A percentile compares a stretch with the other conserved stretches of the same genome.
phyloP scores from a whole-genome alignment of 257 asterid genomes.

The Solanum pimpinellifolium region DNA sequence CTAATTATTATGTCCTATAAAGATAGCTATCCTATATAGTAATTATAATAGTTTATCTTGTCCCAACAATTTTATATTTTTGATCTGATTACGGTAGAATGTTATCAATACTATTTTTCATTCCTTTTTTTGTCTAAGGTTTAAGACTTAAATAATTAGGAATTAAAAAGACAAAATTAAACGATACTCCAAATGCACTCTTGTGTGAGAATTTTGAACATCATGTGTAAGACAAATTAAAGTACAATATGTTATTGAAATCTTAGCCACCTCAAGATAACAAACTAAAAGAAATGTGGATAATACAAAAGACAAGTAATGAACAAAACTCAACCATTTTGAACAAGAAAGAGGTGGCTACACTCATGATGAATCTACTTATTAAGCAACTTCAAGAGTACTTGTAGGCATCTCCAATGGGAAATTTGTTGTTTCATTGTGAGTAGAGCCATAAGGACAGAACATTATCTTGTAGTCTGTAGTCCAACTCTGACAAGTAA shows the following conservation, averaged over 20 bases:
- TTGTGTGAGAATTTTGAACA: not conserved
- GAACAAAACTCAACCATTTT: not conserved
- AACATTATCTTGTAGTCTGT: slow-evolving; percentile 16
- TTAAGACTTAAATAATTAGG: not conserved
- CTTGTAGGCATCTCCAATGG: not conserved
- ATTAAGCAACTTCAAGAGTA: not conserved
- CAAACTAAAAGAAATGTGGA: not conserved
- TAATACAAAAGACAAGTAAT: not conserved
- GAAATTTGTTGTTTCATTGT: not conserved
- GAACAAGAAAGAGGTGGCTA: not conserved
- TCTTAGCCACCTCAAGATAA: not conserved
- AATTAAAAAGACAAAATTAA: not conserved
- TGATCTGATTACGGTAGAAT: not conserved
- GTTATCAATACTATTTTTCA: not conserved
- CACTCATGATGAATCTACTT: not conserved
- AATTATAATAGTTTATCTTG: not conserved
- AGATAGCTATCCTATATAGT: not conserved
- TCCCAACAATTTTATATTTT: not conserved
- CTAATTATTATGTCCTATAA: not conserved
- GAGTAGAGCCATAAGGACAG: slow-evolving; percentile 9
- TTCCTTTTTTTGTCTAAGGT: not conserved
- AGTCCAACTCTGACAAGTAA: slow-evolving; percentile 12
- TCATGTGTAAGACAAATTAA: not conserved
- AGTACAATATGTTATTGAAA: not conserved
- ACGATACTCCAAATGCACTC: not conserved